Evolutionary conservation across 2,329 filamentous ascomycete species (phyloP).

Genomic region (Fusarium tricinctum): DNA sequence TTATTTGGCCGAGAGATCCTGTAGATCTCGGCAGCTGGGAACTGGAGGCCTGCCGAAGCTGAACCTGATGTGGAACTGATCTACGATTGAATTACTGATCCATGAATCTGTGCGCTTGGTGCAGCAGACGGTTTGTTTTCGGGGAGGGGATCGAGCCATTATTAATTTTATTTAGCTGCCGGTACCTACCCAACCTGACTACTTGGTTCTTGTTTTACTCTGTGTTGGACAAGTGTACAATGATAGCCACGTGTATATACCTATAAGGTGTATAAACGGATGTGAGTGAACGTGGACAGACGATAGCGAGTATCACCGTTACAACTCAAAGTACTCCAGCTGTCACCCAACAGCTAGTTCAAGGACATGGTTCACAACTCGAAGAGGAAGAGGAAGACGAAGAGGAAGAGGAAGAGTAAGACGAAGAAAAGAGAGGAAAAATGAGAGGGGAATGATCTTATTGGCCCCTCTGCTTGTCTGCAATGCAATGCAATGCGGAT

Average conservation of each 20-base stretch:
- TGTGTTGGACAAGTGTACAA: conserved; percentile 15
- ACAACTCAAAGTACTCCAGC: neutral
- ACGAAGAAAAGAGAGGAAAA: neutral
- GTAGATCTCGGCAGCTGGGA: conserved; percentile 41
- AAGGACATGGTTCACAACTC: neutral
- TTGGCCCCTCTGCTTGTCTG: conserved; percentile 18
- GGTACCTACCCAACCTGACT: neutral
- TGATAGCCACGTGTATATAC: conserved; percentile 18
- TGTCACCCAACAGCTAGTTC: neutral
- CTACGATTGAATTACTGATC: conserved; percentile 32
- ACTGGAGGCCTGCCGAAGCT: conserved; percentile 25
- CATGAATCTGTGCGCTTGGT: conserved; percentile 24
- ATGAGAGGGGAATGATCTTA: conserved; percentile 8
- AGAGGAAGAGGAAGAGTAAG: neutral
- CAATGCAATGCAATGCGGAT: conserved; percentile 8
- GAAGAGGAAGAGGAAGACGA: neutral
- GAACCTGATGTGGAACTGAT: conserved; percentile 35
- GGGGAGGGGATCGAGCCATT: neutral
- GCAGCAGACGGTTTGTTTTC: conserved; percentile 10
- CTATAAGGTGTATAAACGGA: too few species aligned
- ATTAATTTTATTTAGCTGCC: neutral
- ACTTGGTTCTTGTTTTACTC: neutral
- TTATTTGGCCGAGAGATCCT: conserved; percentile 24
- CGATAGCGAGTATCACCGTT: neutral
- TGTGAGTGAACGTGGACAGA: conserved; percentile 3